Evolutionary conservation across 805 yeast species (phyloP).

Genomic region (Starmerella floricola): DNA sequence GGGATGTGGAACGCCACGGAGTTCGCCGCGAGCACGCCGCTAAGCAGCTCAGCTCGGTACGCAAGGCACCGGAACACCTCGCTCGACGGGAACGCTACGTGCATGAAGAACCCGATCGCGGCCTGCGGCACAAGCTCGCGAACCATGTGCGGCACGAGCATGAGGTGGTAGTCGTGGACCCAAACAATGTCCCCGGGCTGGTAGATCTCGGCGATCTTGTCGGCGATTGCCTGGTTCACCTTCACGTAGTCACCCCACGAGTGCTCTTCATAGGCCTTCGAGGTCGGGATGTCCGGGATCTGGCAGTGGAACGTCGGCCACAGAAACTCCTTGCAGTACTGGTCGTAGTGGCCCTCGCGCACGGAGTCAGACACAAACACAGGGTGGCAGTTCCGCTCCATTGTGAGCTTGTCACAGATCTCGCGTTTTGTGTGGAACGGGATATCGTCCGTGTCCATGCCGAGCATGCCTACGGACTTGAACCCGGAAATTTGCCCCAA

Average conservation of each 20-base stretch:
- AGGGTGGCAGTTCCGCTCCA: constrained; percentile 39
- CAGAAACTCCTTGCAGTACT: constrained; percentile 83
- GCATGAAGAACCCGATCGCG: constrained; percentile 81
- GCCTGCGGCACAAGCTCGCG: constrained; percentile 67
- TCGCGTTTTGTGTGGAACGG: constrained; percentile 43
- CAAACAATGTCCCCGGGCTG: constrained; percentile 69
- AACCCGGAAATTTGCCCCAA: constrained; percentile 30
- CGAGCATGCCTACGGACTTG: constrained; percentile 82
- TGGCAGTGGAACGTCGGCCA: constrained; percentile 96
- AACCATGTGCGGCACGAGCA: constrained; percentile 76
- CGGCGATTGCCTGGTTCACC: constrained; percentile 70
- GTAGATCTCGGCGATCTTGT: constrained; percentile 54
- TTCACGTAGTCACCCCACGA: constrained; percentile 77
- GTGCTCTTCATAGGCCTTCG: constrained; percentile 90
- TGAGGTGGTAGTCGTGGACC: constrained; percentile 88
- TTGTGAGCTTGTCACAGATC: constrained; percentile 38
- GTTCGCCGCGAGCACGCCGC: constrained; percentile 83
- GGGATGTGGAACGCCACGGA: constrained; percentile 80
- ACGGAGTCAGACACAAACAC: constrained; percentile 67
- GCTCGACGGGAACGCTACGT: constrained; percentile 87
- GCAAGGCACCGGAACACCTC: constrained; percentile 93
- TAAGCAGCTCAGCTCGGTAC: constrained; percentile 60
- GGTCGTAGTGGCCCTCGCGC: constrained; percentile 80
- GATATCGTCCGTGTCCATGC: constrained; percentile 79
- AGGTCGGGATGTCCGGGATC: constrained; percentile 86